Base-by-base conservation (phyloP, 2,329 filamentous ascomycete genomes). In the Colletotrichum magnum region DNA sequence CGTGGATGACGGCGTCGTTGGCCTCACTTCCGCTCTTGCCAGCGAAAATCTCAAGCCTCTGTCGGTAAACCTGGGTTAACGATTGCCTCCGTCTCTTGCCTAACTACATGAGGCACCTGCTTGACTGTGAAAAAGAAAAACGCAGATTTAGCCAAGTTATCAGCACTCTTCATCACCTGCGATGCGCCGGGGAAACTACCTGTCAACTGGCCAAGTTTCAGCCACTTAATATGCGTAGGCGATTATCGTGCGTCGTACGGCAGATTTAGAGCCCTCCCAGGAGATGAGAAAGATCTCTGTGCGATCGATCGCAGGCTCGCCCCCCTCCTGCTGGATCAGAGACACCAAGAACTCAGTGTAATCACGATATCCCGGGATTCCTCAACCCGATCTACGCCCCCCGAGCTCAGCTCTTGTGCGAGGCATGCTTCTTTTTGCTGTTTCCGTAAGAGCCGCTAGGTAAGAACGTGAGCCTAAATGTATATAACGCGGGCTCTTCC, bases 171-270 rank as follows among this genome's bases (percentile, higher is more conserved):
- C 32, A 36, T 36, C 28, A n/a, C 5, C 53, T 43, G 36, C 54
- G 39, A 58, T 3, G 4, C 28, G 7, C 21, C 13, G 15, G 9
- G 18, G 13, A 4, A 24, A 12, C 13, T 18, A 32, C 15, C 48
- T 48, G 4, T 26, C 32, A 24, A 12, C 6, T 32, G 10, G 56
- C 12, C 41, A 26, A 9, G 62, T 69, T 52, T 69, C 67, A 69
- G 67, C 67, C 62, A 69, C 62, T 32, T 53, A 61, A 69, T 69
- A 36, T 61, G 3, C 9, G 15, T 67, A 69, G 56, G 62, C 67
- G 67, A 69, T 47, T 28, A 18, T 69, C 62, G 62, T 62, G 51
- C 60, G 56, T 51, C 32, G 32, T 10, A 36, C 7, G 32, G 32
- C 32, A 36, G 21, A 45, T 12, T 53, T 48, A 39, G 26, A 26